Evolutionary conservation across 495 filamentous ascomycete genomes (phyloP), one percentile per base, ranked within the genome.

Genomic region (Penicillium longicatenatum): DNA sequence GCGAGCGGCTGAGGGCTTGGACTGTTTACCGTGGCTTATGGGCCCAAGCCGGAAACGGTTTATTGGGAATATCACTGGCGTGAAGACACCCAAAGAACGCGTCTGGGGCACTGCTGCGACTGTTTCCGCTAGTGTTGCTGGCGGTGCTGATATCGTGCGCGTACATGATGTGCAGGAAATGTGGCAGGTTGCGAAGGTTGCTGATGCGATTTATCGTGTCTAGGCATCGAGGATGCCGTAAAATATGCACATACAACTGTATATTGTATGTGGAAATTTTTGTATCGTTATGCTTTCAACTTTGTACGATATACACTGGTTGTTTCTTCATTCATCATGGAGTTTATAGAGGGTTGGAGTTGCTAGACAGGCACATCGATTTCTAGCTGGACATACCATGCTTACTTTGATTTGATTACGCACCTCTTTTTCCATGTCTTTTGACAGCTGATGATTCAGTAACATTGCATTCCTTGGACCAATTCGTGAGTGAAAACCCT

Each of bases 151-250:
- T 81, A 86, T 98, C 52, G 89, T 98, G 20, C 79, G 94, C 57
- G 94, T 98, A 24, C 94, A 98, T 81, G 94, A 98, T 81, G 91
- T 93, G 5, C 71, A 76, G 59, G 89, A 96, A 79, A 98, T 97
- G 94, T 82, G 76, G 63, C 83, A 92, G 75, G 93, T 96, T 20
- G 84, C 85, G 4, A 88, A 84, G 68, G 92, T 98, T 83, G 88
- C 91, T 9, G 93, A 97, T 82, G 93, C 92, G 3, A 90, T 98
- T 58, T 93, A 89, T 81, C 78, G 89, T 64, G 70, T 69, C 21
- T 56, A 42, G 55, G 45, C 21, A 19, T 41, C 8, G 14, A 16
- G 6, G 20, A 30, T 47, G 16, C 37, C 16, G 14, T 17, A 39
- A 46, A 46, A 46, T 22, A 46, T 46, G 20, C 14, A 35, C n/a